Base-by-base conservation (phyloP, 1,284 basidiomycete species). In the Pulchroboletus neoregius region DNA sequence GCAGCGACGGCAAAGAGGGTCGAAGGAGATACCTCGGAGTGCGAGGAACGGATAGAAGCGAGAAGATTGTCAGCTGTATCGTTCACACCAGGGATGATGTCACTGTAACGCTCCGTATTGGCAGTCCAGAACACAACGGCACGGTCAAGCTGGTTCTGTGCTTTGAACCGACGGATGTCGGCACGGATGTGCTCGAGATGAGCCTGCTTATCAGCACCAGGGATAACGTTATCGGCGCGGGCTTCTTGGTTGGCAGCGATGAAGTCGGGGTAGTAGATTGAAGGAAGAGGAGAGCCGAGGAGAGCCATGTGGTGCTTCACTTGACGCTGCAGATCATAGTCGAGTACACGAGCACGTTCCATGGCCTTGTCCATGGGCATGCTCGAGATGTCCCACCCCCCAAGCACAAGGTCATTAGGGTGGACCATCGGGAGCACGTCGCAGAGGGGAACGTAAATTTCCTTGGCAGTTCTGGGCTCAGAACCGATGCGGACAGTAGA, bases 371-470 rank as follows among this genome's bases (percentile, higher is more conserved):
- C 94, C 73, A 99, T 79, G 44, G 83, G 70, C 36, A 85, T 47
- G 45, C 84, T 80, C 40, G 92, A 96, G 63, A 99, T 98, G 66
- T 99, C 95, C 96, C 95, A 99, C 27, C 95, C 96, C 49, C 94
- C 91, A 57, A 98, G 80, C 55, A 98, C 93, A 63, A 99, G 85
- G 71, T 99, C 96, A 69, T 97, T 95, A 55, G 95, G 95, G 75
- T 98, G 94, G 46, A 97, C 94, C 91, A 96, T 97, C 49, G 95
- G 95, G 40, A 98, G 79, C 57, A 98, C 84, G 63, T 96, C 94
- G 35, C 85, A 90, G 68, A 98, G 76, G 37, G 95, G 95, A 53
- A 97, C 87, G 66, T 94, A 80, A 55, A 98, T 83, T 63, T 98
- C 94, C 74, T 94, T 93, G 63, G 89, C 90, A 2, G 86, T 87